phyloP scores from a whole-genome alignment of 768 basidiomycete genomes.

The Pleurotus tuoliensis region DNA sequence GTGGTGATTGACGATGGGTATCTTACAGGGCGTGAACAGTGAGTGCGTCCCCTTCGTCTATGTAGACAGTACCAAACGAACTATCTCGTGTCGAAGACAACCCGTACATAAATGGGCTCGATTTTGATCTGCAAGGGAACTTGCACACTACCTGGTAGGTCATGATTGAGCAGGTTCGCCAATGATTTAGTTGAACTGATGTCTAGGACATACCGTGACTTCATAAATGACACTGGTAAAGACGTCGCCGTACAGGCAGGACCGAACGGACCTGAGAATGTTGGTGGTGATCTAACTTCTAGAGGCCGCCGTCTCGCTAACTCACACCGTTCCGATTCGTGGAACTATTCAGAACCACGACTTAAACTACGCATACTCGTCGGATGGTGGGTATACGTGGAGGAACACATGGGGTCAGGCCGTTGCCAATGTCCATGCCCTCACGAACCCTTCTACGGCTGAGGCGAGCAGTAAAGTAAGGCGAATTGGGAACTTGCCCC shows the following conservation, averaged over 20 bases:
- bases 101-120: constrained; percentile 34
- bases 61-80: too few species aligned
- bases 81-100: constrained; percentile 24
- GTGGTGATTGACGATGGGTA: too few species aligned
- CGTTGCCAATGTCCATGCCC: constrained; percentile 18
- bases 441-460: not conserved
- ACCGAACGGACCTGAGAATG: constrained; percentile 35
- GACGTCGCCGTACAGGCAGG: constrained; percentile 35
- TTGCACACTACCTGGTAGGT: constrained; percentile 27
- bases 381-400: constrained; percentile 28
- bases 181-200: too few species aligned
- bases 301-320: not conserved
- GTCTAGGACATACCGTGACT: constrained; percentile 33
- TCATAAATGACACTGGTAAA: constrained; percentile 32
- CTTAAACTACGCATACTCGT: constrained; percentile 27
- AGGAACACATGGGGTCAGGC: constrained; percentile 31
- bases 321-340: not conserved
- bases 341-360: constrained; percentile 28
- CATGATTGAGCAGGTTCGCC: too few species aligned
- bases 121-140: constrained; percentile 25
- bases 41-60: too few species aligned
- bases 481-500: not conserved
- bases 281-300: constrained; percentile 10
- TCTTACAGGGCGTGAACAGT: constrained; percentile 34
- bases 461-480: too few species aligned